Evolutionary conservation across 306 rosid genomes (phyloP).

Genomic region (Abrus precatorius): DNA sequence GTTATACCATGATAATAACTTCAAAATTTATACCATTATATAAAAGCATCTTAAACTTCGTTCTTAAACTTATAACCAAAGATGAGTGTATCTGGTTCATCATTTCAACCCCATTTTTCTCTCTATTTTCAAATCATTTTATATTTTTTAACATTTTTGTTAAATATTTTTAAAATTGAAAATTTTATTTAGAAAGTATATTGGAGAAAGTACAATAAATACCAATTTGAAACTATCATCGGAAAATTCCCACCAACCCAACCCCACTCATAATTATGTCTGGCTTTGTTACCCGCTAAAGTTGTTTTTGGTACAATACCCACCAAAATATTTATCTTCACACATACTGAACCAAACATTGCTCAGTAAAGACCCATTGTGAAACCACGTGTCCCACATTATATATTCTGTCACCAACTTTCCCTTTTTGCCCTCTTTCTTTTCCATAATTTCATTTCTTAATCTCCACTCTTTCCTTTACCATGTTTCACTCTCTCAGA

Average conservation of each 20-base stretch:
- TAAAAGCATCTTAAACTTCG: too few relatives aligned
- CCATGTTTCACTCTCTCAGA: constrained; percentile 13
- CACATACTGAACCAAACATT: neutral
- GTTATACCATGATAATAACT: too few relatives aligned
- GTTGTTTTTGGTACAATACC: neutral
- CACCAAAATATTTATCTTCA: neutral
- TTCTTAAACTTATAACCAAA: too few relatives aligned
- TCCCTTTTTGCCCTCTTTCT: neutral
- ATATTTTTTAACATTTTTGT: too few relatives aligned
- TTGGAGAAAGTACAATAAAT: neutral
- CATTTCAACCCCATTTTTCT: too few relatives aligned
- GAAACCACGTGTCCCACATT: constrained; percentile 9
- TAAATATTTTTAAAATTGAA: too few relatives aligned
- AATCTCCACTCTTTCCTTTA: constrained; percentile 46
- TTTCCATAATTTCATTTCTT: constrained; percentile 42
- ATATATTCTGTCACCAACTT: neutral
- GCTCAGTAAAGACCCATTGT: constrained; percentile 3
- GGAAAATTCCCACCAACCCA: neutral
- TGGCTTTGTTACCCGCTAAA: constrained; percentile 1
- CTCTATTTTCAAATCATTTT: too few relatives aligned
- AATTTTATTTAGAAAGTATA: neutral
- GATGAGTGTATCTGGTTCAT: too few relatives aligned
- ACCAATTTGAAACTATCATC: neutral
- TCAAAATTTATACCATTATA: too few relatives aligned
- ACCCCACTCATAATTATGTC: constrained; percentile 29